A percentile compares a stretch with the other conserved stretches of the same genome.
These are phyloP conservation scores for Pseudocercospora ulei DNA, from an alignment of 2,329 filamentous ascomycete species.

Conservation along the genomic window DNA sequence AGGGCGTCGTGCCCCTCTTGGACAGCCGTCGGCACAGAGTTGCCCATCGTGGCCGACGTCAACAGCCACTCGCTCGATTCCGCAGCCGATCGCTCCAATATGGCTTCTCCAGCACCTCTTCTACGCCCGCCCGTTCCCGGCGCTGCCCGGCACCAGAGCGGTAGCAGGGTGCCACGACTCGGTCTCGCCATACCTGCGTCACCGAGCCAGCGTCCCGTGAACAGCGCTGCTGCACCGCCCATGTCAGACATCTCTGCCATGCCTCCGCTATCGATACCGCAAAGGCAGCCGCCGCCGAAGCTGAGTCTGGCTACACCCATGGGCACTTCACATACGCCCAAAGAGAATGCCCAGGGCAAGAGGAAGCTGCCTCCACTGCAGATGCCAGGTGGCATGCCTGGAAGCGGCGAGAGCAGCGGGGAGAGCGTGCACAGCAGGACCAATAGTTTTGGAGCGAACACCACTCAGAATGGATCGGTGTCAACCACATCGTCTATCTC, in stretches of 20 bases:
- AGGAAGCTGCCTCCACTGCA: slow-evolving; percentile 43
- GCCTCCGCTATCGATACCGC: slow-evolving; percentile 33
- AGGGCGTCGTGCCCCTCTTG: slow-evolving; percentile 27
- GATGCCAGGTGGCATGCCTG: slow-evolving; percentile 48
- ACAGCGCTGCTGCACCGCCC: slow-evolving; percentile 34
- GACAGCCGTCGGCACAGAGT: slow-evolving; percentile 22
- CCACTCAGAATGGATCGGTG: slow-evolving; percentile 64
- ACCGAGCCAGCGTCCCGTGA: slow-evolving; percentile 67
- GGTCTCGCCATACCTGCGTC: slow-evolving; percentile 85
- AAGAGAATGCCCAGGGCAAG: slow-evolving; percentile 37
- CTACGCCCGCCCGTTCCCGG: slow-evolving; percentile 75
- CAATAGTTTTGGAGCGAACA: slow-evolving; percentile 71
- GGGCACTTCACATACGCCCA: slow-evolving; percentile 64
- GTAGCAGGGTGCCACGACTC: slow-evolving; percentile 53
- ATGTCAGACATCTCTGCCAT: slow-evolving; percentile 32
- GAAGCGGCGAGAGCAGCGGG: slow-evolving; percentile 58
- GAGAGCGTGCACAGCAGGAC: slow-evolving; percentile 75
- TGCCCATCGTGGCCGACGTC: slow-evolving; percentile 31
- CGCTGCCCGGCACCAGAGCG: slow-evolving; percentile 41
- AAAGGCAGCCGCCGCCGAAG: slow-evolving; percentile 61
- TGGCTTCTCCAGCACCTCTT: slow-evolving; percentile 69
- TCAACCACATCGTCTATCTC: slow-evolving; percentile 84
- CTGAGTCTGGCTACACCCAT: slow-evolving; percentile 80
- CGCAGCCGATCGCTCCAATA: slow-evolving; percentile 38
- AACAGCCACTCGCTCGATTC: slow-evolving; percentile 20